Conservation (phyloP, 495 filamentous ascomycete species). For the Neurospora sp. region DNA sequence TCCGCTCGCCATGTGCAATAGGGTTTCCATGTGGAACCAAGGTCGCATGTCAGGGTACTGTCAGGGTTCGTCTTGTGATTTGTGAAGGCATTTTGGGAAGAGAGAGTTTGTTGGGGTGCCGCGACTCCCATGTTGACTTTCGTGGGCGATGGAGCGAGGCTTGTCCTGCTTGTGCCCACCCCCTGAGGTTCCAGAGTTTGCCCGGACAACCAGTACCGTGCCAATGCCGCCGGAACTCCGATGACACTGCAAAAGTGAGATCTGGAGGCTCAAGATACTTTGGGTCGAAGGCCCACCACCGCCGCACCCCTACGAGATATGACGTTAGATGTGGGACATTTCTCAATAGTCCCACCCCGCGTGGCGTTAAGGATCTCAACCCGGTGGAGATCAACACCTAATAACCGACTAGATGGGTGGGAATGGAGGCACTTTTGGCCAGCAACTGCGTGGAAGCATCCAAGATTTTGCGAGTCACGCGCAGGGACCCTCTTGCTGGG, state of each 20-base stretch:
- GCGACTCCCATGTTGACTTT: not conserved
- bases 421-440: not conserved
- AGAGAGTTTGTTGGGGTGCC: not conserved
- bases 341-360: not conserved
- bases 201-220: not conserved
- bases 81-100: not conserved
- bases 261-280: conserved; percentile 4
- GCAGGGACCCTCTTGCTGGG: not conserved
- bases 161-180: not conserved
- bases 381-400: not conserved
- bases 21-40: not conserved
- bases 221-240: not conserved
- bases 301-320: conserved; percentile 5
- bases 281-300: not conserved
- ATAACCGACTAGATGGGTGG: not conserved
- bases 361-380: not conserved
- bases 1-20: not conserved
- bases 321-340: conserved; percentile 2
- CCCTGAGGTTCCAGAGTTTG: not conserved
- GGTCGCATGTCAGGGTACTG: not conserved
- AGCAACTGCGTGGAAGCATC: not conserved
- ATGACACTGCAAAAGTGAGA: conserved; percentile 16
- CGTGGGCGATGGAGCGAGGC: not conserved
- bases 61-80: not conserved
- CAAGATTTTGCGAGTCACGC: not conserved